Base-by-base conservation (phyloP, 129 eudicot species). In the Escallonia rubra region DNA sequence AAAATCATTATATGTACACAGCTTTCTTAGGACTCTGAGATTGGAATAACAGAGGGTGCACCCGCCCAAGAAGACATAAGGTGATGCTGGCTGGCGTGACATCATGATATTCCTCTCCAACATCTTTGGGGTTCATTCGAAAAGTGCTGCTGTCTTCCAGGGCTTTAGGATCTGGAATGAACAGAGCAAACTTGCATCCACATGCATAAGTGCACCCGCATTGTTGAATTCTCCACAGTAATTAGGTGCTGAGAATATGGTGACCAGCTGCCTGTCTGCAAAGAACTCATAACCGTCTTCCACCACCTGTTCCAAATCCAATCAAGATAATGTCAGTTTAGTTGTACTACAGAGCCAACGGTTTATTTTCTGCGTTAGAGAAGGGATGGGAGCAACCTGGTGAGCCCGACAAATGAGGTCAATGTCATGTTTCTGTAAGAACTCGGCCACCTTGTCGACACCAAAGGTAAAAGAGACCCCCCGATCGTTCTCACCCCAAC, bases 351-450 rank as follows among this genome's bases (percentile, higher is more conserved):
- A 1, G 34, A 23, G 34, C 34, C 34, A 23, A 23, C 34, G 34
- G 34, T 23, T 23, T 0, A 23, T 23, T 0, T 23, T 23, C 34
- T 23, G 34, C 1, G 34, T 23, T 23, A 23, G 34, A 23, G 1
- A 23, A 7, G 5, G 3, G 12, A 53, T 4, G 13, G 16, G 16
- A 53, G 58, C 5, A 4, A 59, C 64, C 64, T 59, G 64, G 15
- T 59, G 64, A 59, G 45, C 64, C 4, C 64, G 64, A 43, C 64
- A 59, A 5, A 59, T 59, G 44, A 59, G 64, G 11, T 59, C 64
- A 0, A 59, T 43, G 12, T 59, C 64, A 11, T 59, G 12, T 2
- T 59, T 59, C 5, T 59, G 4, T 43, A 59, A 59, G 15, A 59
- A 59, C 38, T 59, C 64, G 1, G 45, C 64, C 45, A 59, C 43